Percentiles rank a stretch among this genome's conserved stretches.
These are phyloP conservation scores for Rhizopogon rudus DNA, from an alignment of 768 basidiomycete species.

Conservation along the genomic window DNA sequence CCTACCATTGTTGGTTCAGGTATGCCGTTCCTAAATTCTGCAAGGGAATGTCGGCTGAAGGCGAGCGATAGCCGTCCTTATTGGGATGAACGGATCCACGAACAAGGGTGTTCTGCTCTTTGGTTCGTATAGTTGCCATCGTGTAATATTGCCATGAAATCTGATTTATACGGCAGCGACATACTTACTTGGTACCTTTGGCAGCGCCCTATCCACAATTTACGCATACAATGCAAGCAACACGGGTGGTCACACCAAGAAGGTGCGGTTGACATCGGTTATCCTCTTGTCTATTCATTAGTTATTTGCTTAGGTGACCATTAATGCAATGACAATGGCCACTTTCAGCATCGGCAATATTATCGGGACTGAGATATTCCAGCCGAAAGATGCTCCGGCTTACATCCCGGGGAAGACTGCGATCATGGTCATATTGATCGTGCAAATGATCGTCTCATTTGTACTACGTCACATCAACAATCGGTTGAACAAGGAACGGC, in stretches of 20 bases:
- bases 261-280: conserved; percentile 23
- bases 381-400: conserved; percentile 52
- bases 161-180: conserved; percentile 28
- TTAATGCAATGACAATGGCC: conserved; percentile 55
- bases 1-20: conserved; percentile 57
- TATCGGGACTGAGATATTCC: conserved; percentile 60
- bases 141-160: not conserved
- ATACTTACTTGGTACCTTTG: conserved; percentile 52
- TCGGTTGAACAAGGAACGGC: conserved; percentile 46
- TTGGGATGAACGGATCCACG: conserved; percentile 45
- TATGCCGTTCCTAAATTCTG: conserved; percentile 14
- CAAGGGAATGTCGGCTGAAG: not conserved
- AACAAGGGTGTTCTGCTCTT: conserved; percentile 52
- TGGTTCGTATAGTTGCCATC: conserved; percentile 29
- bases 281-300: not conserved
- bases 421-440: conserved; percentile 53
- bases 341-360: conserved; percentile 57
- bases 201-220: conserved; percentile 51
- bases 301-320: conserved; percentile 35
- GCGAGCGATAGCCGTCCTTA: conserved; percentile 37
- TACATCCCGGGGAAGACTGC: conserved; percentile 67
- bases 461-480: conserved; percentile 52
- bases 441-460: conserved; percentile 44
- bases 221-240: conserved; percentile 66
- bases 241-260: conserved; percentile 63